These are phyloP conservation scores for Agaricus blazei DNA, from an alignment of 768 basidiomycete species.

Conservation along the genomic window DNA sequence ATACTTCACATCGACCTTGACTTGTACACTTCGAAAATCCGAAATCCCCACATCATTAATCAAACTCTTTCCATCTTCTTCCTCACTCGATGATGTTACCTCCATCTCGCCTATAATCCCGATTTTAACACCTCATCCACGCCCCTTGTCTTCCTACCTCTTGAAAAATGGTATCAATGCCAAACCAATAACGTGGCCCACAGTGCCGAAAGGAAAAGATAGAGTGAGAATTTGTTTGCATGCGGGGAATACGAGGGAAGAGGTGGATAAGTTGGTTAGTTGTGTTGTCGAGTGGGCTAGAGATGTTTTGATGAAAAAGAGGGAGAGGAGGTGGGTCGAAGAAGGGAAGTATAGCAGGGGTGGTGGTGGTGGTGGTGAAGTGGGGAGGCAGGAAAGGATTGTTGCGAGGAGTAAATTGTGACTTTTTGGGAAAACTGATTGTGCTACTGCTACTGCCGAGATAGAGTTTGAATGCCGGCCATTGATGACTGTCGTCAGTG, in stretches of 20 bases:
- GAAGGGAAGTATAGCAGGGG: not conserved
- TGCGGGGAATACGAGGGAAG: constrained; percentile 60
- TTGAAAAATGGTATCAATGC: constrained; percentile 51
- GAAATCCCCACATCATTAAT: constrained; percentile 30
- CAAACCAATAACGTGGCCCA: constrained; percentile 80
- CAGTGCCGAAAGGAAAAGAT: constrained; percentile 82
- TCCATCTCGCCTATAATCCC: constrained; percentile 73
- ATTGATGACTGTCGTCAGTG: too few relatives aligned
- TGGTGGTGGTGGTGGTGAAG: not conserved
- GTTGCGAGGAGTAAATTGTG: constrained; percentile 3
- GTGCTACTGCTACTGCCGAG: not conserved
- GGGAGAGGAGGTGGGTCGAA: constrained; percentile 1
- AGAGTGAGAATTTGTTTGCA: constrained; percentile 88
- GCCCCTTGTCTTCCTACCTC: constrained; percentile 70
- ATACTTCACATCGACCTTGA: constrained; percentile 31
- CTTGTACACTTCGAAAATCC: constrained; percentile 21
- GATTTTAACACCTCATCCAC: constrained; percentile 71
- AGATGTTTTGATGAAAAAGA: constrained; percentile 24
- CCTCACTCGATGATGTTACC: constrained; percentile 17
- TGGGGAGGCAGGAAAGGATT: not conserved
- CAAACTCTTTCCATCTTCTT: constrained; percentile 25
- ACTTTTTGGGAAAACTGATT: not conserved
- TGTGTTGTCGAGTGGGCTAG: constrained; percentile 47
- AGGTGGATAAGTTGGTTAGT: constrained; percentile 54
- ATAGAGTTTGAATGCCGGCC: too few relatives aligned